Conservation (phyloP, 352 stramenopile genomes). For the Globisporangium mamillatum region DNA sequence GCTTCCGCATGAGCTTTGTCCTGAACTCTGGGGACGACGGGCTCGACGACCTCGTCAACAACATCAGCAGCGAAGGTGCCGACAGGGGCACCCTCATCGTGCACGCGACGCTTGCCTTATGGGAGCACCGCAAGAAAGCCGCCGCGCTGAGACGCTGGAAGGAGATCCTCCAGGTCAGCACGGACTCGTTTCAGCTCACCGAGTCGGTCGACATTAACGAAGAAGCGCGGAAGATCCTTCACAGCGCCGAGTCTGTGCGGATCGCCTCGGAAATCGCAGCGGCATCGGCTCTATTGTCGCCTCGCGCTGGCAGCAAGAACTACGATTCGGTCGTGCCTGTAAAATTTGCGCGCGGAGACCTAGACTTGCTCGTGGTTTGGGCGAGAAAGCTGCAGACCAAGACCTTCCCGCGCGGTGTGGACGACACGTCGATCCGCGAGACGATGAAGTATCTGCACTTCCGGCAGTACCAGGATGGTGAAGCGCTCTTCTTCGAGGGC, state of each 20-base stretch:
- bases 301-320: conserved; percentile 12
- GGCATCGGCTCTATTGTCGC: neutral
- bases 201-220: conserved; percentile 12
- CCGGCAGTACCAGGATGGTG: conserved; percentile 39
- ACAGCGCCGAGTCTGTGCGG: neutral
- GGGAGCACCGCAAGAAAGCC: conserved; percentile 12
- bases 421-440: conserved; percentile 37
- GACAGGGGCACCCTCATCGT: conserved; percentile 17
- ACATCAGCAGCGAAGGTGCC: conserved; percentile 8
- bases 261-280: conserved; percentile 2
- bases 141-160: conserved; percentile 4
- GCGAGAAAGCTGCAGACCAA: conserved; percentile 38
- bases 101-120: conserved; percentile 24
- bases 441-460: conserved; percentile 40
- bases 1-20: conserved; percentile 19
- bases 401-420: conserved; percentile 36
- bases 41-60: conserved; percentile 21
- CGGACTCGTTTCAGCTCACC: conserved; percentile 2
- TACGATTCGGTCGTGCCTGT: conserved; percentile 1
- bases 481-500: conserved; percentile 54
- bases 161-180: conserved; percentile 6
- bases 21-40: conserved; percentile 23
- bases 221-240: conserved; percentile 15
- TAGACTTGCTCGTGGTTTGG: conserved; percentile 44
- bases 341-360: conserved; percentile 18